A percentile compares a stretch with the other conserved stretches of the same genome.
Conservation (phyloP, 2,329 filamentous ascomycete species). For the Bipolaris sorokiniana region DNA sequence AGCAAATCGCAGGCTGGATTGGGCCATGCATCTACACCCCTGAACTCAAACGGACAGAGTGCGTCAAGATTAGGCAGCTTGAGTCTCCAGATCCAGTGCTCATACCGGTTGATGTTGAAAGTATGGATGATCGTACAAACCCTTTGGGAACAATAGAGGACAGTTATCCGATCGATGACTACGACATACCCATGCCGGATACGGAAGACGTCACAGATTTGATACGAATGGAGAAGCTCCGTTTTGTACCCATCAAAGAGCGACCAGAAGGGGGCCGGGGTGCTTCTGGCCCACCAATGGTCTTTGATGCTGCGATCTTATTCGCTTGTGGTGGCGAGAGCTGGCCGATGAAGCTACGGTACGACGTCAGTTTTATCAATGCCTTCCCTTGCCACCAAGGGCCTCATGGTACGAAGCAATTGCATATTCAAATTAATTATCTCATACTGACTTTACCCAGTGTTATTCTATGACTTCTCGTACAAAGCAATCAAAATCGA, state of each 20-base stretch:
- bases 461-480: conserved; percentile 74
- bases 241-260: conserved; percentile 58
- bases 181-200: conserved; percentile 65
- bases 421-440: no score
- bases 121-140: conserved; percentile 71
- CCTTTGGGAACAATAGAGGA: conserved; percentile 69
- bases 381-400: conserved; percentile 52
- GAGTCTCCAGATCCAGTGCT: conserved; percentile 62
- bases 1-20: conserved; percentile 74
- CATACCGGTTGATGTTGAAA: conserved; percentile 64
- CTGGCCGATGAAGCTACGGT: conserved; percentile 48
- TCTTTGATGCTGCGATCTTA: conserved; percentile 49
- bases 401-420: conserved; percentile 44
- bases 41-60: conserved; percentile 71
- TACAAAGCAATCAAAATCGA: conserved; percentile 67
- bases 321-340: conserved; percentile 51
- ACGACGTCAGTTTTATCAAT: conserved; percentile 52
- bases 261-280: conserved; percentile 37
- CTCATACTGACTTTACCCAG: conserved; percentile 37
- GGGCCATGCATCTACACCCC: conserved; percentile 72
- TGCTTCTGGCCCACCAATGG: conserved; percentile 39
- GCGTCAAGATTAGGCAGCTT: conserved; percentile 70
- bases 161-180: conserved; percentile 70
- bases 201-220: conserved; percentile 66
- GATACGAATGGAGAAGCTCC: conserved; percentile 72